Base-by-base conservation (phyloP, 108 stramenopile genomes). In the Nannochloropsis granulata region DNA sequence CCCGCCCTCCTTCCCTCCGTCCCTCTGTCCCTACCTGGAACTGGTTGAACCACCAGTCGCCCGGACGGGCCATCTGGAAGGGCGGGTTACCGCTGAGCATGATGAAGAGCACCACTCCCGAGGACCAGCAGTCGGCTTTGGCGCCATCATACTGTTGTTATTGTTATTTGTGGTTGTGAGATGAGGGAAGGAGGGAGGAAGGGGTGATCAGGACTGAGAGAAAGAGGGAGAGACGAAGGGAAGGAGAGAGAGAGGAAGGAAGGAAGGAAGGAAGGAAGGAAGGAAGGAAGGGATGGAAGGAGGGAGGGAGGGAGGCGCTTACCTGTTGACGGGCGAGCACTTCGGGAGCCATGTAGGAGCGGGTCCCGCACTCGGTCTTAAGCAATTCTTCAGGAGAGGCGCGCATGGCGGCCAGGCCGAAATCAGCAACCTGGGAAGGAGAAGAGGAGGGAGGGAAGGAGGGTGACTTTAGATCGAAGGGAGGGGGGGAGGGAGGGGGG, bases 321-420 rank as follows among this genome's bases (percentile, higher is more conserved):
- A 80, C 71, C 71, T 19, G 81, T 44, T 42, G 81, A 82, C 71
- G 71, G n/a, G n/a, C 16, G 2, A 81, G 21, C 21, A 81, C 23
- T 7, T 81, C 81, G 21, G 81, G 81, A 16, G 81, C 81, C 81
- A 81, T 21, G 23, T n/a, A 81, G 43, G 19, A 21, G 2, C n/a
- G 21, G 16, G 81, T 81, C 2, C 81, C 81, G 2, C 21, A 19
- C 34, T 42, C 43, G 2, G 81, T 81, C n/a, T 81, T 21, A 5
- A 19, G n/a, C 71, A n/a, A 19, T 7, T 34, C 34, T 34, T 34
- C 34, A 1, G 34, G 34, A 5, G 34, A 86, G 84, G 90, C 89
- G 45, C 78, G 85, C 26, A 91, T 90, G 23, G 88, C 86, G 19
- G 90, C 86, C 46, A 90, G 82, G 44, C 90, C 90, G 42, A 91